phyloP scores from a whole-genome alignment of 2,329 filamentous ascomycete species.

The Sporothrix protearum region DNA sequence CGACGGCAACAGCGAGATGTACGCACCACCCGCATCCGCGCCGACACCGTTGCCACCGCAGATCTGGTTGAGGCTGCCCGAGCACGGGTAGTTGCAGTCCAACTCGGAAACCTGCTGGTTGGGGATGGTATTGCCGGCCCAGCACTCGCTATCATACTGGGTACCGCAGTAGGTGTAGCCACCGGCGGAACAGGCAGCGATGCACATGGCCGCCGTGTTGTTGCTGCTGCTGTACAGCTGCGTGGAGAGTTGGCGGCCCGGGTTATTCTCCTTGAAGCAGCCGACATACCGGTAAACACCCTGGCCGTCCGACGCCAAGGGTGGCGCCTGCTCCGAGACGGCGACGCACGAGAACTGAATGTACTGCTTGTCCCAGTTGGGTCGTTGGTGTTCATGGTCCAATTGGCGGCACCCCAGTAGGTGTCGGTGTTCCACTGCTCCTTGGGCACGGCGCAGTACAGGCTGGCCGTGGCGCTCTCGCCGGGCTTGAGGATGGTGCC shows the following conservation, averaged over 20 bases:
- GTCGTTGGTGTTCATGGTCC: slow-evolving; percentile 58
- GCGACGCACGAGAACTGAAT: slow-evolving; percentile 52
- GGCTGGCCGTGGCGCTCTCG: slow-evolving; percentile 48
- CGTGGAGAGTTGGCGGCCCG: slow-evolving; percentile 47
- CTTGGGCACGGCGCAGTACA: slow-evolving; percentile 56
- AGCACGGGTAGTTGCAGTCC: slow-evolving; percentile 52
- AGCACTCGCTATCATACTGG: slow-evolving; percentile 52
- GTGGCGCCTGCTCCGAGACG: slow-evolving; percentile 51
- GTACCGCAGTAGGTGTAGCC: slow-evolving; percentile 46
- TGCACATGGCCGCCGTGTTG: slow-evolving; percentile 46
- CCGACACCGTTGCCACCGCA: slow-evolving; percentile 51
- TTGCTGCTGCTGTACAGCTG: slow-evolving; percentile 41
- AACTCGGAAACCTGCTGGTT: slow-evolving; percentile 41
- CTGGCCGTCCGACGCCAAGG: slow-evolving; percentile 42
- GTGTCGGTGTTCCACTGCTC: slow-evolving; percentile 54
- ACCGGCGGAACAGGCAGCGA: slow-evolving; percentile 40
- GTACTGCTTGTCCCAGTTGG: slow-evolving; percentile 48
- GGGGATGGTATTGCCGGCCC: slow-evolving; percentile 51
- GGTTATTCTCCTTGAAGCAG: slow-evolving; percentile 56
- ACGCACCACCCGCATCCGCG: slow-evolving; percentile 37
- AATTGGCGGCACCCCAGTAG: slow-evolving; percentile 47
- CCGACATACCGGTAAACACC: slow-evolving; percentile 52
- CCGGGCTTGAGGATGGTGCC: slow-evolving; percentile 50
- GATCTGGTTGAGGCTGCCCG: slow-evolving; percentile 47
- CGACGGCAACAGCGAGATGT: slow-evolving; percentile 47